Percentiles rank a stretch among this genome's conserved stretches.
Evolutionary conservation across 2,329 filamentous ascomycete genomes (phyloP).

Genomic region (Coccinonectria pachysandricola): DNA sequence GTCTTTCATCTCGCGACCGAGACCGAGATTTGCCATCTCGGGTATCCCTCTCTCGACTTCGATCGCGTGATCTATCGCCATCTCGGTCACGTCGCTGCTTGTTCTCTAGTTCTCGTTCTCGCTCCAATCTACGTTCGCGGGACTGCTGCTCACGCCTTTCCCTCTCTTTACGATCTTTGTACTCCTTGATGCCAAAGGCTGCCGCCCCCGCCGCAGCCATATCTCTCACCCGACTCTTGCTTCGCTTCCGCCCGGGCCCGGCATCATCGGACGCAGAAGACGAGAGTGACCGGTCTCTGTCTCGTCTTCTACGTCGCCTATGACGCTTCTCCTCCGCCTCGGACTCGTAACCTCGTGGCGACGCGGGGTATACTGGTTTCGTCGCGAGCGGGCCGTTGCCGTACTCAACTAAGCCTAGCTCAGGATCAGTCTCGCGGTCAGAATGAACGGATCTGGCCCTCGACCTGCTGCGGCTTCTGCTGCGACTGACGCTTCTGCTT

Average conservation of each 20-base stretch:
- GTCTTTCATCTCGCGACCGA: conserved; percentile 19
- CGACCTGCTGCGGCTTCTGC: conserved; percentile 39
- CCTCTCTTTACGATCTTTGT: conserved; percentile 33
- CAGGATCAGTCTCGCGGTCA: conserved; percentile 49
- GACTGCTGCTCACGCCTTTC: conserved; percentile 26
- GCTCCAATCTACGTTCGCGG: conserved; percentile 20
- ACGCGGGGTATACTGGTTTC: conserved; percentile 25
- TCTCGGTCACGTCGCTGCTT: conserved; percentile 10
- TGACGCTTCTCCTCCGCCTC: conserved; percentile 34
- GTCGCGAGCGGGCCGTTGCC: conserved; percentile 46
- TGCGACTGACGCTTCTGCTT: too few relatives aligned
- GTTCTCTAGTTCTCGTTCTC: conserved; percentile 12
- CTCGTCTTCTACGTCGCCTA: conserved; percentile 28
- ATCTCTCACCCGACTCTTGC: conserved; percentile 43
- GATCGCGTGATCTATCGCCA: conserved; percentile 4
- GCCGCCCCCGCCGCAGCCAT: conserved; percentile 50
- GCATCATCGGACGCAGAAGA: conserved; percentile 23
- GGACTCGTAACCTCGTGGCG: conserved; percentile 34
- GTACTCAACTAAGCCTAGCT: conserved; percentile 61
- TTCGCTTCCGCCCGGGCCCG: conserved; percentile 33
- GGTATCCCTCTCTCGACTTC: conserved; percentile 5
- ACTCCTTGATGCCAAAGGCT: conserved; percentile 53
- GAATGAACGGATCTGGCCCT: conserved; percentile 38
- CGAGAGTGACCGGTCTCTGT: conserved; percentile 22
- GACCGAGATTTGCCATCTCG: conserved; percentile 22